These are phyloP conservation scores for Podaxis pistillaris DNA, from an alignment of 768 basidiomycete species.

Conservation along the genomic window DNA sequence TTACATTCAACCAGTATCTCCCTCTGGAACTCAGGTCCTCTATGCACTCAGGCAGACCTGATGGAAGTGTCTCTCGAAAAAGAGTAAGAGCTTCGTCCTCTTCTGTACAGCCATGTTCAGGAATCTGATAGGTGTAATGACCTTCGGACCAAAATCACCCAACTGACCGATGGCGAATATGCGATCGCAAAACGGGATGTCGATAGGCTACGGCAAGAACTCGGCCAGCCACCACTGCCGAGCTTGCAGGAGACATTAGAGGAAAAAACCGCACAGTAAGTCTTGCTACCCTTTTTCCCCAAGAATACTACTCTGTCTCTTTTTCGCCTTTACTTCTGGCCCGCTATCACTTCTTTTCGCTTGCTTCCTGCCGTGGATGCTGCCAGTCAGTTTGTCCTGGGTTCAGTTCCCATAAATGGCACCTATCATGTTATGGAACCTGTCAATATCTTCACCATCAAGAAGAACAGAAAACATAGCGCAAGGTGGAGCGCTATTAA, in stretches of 20 bases:
- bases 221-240: slow-evolving; percentile 74
- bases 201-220: slow-evolving; percentile 69
- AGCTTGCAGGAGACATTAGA: slow-evolving; percentile 72
- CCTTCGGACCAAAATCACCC: slow-evolving; percentile 63
- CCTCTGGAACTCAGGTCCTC: neutral
- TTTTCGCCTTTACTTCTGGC: neutral
- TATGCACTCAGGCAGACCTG: slow-evolving; percentile 53
- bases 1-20: slow-evolving; percentile 8
- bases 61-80: slow-evolving; percentile 63
- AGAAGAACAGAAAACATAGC: neutral
- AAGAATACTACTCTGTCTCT: neutral
- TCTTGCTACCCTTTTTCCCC: slow-evolving; percentile 17
- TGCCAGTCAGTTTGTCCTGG: neutral
- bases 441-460: slow-evolving; percentile 6
- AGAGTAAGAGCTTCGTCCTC: slow-evolving; percentile 47
- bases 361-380: neutral
- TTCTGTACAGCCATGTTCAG: slow-evolving; percentile 9
- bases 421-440: slow-evolving; percentile 6
- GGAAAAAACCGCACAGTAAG: slow-evolving; percentile 58
- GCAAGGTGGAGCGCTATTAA: neutral
- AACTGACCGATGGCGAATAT: slow-evolving; percentile 76
- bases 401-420: slow-evolving; percentile 3
- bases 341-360: slow-evolving; percentile 1
- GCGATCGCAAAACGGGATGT: slow-evolving; percentile 72
- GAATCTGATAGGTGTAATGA: slow-evolving; percentile 51